Percentiles rank a stretch among this genome's conserved stretches.
These are phyloP conservation scores for Cylindrotheca closterium DNA, from an alignment of 108 stramenopile species.

Conservation along the genomic window DNA sequence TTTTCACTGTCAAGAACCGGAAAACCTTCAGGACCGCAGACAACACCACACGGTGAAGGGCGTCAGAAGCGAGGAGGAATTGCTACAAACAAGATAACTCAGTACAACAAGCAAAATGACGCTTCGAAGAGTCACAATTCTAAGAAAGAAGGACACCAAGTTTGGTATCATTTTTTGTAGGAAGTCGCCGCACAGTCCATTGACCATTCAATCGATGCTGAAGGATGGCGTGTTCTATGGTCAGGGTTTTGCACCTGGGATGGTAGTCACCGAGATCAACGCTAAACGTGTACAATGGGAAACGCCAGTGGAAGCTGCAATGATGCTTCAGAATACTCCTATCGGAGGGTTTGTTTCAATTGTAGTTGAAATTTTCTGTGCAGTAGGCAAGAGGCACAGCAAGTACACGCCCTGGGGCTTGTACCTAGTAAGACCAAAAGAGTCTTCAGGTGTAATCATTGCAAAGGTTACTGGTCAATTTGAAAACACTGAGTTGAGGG, in stretches of 20 bases:
- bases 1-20: no score
- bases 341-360: constrained; percentile 1
- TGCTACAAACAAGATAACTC: no score
- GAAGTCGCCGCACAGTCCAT: constrained; percentile 5
- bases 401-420: not conserved
- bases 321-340: constrained; percentile 10
- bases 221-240: constrained; percentile 19
- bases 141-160: constrained; percentile 24
- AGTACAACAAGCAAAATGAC: no score
- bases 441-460: not conserved
- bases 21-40: no score
- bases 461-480: not conserved
- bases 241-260: constrained; percentile 21
- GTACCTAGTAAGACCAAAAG: not conserved
- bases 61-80: no score
- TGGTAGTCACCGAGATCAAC: constrained; percentile 24
- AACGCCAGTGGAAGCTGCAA: constrained; percentile 33
- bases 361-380: not conserved
- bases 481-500: not conserved
- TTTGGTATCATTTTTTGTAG: constrained; percentile 32
- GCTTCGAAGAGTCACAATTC: constrained; percentile 16
- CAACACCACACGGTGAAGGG: no score
- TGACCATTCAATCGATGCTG: constrained; percentile 25
- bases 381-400: not conserved
- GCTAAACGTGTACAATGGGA: constrained; percentile 27